Percentiles rank a stretch among this genome's conserved stretches.
Evolutionary conservation across 2,329 filamentous ascomycete genomes (phyloP).

Genomic region (Whalleya microplaca): DNA sequence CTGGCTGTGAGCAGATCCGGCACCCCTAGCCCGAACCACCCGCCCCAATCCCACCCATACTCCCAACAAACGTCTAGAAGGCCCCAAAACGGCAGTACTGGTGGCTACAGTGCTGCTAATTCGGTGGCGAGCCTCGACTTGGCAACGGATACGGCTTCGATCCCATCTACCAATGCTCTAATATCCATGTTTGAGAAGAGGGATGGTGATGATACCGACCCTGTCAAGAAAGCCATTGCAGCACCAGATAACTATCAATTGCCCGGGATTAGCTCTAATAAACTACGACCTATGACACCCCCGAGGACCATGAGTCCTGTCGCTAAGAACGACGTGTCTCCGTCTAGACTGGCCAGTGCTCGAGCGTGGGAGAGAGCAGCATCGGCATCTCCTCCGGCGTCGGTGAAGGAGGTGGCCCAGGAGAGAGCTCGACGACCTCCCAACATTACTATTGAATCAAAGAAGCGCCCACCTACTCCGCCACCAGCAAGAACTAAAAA

Average conservation of each 20-base stretch:
- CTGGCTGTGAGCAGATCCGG: conserved; percentile 65
- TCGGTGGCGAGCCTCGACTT: conserved; percentile 40
- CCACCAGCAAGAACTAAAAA: conserved; percentile 28
- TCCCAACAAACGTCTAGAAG: conserved; percentile 25
- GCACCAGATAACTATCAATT: conserved; percentile 38
- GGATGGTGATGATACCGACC: conserved; percentile 27
- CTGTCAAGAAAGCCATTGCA: conserved; percentile 30
- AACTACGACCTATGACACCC: conserved; percentile 38
- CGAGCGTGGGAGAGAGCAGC: conserved; percentile 24
- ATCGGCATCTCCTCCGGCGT: conserved; percentile 20
- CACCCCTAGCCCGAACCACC: conserved; percentile 52
- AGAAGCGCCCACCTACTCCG: conserved; percentile 30
- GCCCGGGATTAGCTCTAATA: conserved; percentile 28
- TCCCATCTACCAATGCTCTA: conserved; percentile 65
- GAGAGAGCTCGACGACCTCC: conserved; percentile 5
- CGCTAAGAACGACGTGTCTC: conserved; percentile 27
- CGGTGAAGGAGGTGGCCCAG: not conserved
- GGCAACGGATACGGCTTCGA: conserved; percentile 58
- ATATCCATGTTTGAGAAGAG: conserved; percentile 71
- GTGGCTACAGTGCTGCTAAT: conserved; percentile 34
- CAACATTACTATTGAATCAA: conserved; percentile 6
- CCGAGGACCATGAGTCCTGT: conserved; percentile 35
- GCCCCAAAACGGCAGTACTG: conserved; percentile 36
- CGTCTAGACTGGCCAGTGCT: conserved; percentile 27
- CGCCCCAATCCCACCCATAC: conserved; percentile 22